A percentile compares a stretch with the other conserved stretches of the same genome.
Conservation (phyloP, 169 alveolate species). For the Plasmodium gaboni region DNA sequence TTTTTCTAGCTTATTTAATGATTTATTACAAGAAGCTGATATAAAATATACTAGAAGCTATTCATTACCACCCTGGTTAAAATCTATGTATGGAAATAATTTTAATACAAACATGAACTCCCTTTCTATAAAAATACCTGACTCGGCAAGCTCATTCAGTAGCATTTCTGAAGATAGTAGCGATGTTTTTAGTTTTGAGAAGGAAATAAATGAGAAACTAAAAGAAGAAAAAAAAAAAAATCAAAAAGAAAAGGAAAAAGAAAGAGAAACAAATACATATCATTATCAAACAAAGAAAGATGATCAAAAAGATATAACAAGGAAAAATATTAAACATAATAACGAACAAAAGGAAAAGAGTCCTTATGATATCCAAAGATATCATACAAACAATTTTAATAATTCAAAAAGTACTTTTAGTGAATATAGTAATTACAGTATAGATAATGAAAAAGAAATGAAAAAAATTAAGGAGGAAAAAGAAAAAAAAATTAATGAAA, state of each 20-base stretch:
- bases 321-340: background rate
- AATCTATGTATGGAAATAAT: slow-evolving; percentile 55
- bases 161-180: slow-evolving; percentile 56
- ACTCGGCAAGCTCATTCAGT: slow-evolving; percentile 37
- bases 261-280: slow-evolving; percentile 1
- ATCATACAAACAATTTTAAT: slow-evolving; percentile 2
- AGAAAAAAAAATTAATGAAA: slow-evolving; percentile 46
- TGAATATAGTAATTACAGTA: slow-evolving; percentile 11
- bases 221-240: slow-evolving; percentile 44
- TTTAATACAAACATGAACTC: slow-evolving; percentile 13
- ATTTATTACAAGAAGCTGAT: slow-evolving; percentile 72
- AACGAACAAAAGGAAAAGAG: background rate
- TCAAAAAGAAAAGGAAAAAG: slow-evolving; percentile 5
- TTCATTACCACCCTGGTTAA: slow-evolving; percentile 69
- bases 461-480: slow-evolving; percentile 32
- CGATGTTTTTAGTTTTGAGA: slow-evolving; percentile 57
- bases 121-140: slow-evolving; percentile 47
- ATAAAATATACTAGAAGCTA: slow-evolving; percentile 56
- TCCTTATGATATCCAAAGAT: background rate
- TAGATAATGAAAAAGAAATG: slow-evolving; percentile 24
- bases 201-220: slow-evolving; percentile 46
- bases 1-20: slow-evolving; percentile 58
- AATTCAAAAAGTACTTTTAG: slow-evolving; percentile 9
- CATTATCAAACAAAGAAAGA: background rate
- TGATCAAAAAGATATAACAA: background rate